Percentiles rank a stretch among this genome's conserved stretches.
Evolutionary conservation across 805 yeast species (phyloP).

Genomic region (Brettanomyces sp.): DNA sequence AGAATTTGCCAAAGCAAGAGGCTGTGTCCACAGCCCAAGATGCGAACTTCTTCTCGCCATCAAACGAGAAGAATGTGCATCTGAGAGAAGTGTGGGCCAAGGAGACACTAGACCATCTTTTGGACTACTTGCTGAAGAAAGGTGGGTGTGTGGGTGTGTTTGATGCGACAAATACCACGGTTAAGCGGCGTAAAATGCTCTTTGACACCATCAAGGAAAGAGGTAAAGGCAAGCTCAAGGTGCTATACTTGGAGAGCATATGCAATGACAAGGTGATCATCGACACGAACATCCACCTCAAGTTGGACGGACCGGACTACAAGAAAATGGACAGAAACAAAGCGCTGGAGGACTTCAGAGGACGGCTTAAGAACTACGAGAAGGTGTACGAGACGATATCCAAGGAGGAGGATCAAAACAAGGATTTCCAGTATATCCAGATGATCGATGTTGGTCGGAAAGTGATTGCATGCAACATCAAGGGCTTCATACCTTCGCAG

Average conservation of each 20-base stretch:
- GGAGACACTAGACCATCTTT: slow-evolving; percentile 78
- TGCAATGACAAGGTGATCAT: slow-evolving; percentile 73
- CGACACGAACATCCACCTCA: slow-evolving; percentile 72
- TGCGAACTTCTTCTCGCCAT: slow-evolving; percentile 83
- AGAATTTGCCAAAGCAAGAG: background rate
- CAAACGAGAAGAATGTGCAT: slow-evolving; percentile 50
- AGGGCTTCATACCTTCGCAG: slow-evolving; percentile 83
- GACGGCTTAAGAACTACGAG: slow-evolving; percentile 75
- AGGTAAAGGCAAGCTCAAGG: slow-evolving; percentile 57
- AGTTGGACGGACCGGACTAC: slow-evolving; percentile 90
- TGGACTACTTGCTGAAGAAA: slow-evolving; percentile 72
- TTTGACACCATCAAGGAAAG: slow-evolving; percentile 47
- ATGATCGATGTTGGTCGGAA: slow-evolving; percentile 96
- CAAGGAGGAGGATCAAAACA: slow-evolving; percentile 54
- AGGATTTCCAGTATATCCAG: slow-evolving; percentile 74
- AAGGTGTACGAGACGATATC: slow-evolving; percentile 84
- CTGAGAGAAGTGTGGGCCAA: slow-evolving; percentile 93
- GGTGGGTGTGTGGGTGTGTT: slow-evolving; percentile 89
- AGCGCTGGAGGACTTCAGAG: slow-evolving; percentile 76
- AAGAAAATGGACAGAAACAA: slow-evolving; percentile 70
- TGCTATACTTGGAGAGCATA: slow-evolving; percentile 75
- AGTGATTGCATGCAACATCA: slow-evolving; percentile 84
- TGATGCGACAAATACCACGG: slow-evolving; percentile 77
- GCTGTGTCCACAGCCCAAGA: slow-evolving; percentile 33
- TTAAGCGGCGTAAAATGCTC: slow-evolving; percentile 50